A percentile compares a stretch with the other conserved stretches of the same genome.
Evolutionary conservation across 257 asterid genomes (phyloP).

Genomic region (Nicotiana attenuata): DNA sequence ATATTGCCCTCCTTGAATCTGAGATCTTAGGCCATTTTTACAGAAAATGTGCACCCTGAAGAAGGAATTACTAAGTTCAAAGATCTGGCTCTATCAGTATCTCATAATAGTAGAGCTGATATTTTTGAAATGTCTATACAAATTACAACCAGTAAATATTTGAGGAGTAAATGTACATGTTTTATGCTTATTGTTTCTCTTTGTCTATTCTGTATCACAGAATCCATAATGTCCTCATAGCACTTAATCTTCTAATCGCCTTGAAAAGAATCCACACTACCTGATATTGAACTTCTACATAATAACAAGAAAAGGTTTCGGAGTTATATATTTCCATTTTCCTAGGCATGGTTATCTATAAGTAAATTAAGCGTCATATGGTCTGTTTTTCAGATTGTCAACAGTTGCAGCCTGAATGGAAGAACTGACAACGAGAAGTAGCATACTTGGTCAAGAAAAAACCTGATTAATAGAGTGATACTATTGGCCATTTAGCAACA

Average conservation of each 20-base stretch:
- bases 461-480: neutral
- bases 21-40: neutral
- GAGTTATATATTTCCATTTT: neutral
- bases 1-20: neutral
- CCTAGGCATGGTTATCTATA: neutral
- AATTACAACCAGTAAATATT: neutral
- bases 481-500: neutral
- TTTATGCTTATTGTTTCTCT: neutral
- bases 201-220: neutral
- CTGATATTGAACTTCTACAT: neutral
- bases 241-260: neutral
- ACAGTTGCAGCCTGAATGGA: constrained; percentile 14
- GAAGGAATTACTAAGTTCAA: neutral
- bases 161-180: neutral
- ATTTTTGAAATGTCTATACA: neutral
- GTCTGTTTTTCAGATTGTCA: constrained; percentile 5
- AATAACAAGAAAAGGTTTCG: neutral
- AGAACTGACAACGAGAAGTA: constrained; percentile 11
- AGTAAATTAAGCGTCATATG: neutral
- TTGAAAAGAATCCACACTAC: neutral
- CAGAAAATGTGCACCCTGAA: neutral
- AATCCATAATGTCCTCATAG: neutral
- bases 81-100: neutral
- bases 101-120: neutral
- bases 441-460: neutral